These are phyloP conservation scores for Cubamyces lactineus DNA, from an alignment of 768 basidiomycete genomes.

Conservation along the genomic window DNA sequence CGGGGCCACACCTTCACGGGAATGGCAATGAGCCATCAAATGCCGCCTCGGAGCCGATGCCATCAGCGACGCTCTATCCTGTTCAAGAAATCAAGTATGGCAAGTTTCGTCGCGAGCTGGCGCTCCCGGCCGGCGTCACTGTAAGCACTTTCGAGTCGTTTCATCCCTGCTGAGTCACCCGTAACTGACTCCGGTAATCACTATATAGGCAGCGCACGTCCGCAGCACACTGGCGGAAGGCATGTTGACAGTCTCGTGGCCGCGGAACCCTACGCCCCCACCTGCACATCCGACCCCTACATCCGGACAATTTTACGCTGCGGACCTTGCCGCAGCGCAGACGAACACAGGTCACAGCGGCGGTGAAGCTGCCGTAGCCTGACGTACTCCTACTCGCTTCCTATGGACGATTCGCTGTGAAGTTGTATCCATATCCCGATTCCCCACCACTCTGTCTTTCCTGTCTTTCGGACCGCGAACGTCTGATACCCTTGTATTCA, in stretches of 20 bases:
- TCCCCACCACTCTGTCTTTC: not conserved
- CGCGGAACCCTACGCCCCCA: slow-evolving; percentile 27
- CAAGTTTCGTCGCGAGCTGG: slow-evolving; percentile 40
- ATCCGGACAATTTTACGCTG: not conserved
- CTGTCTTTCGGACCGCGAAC: too few relatives aligned
- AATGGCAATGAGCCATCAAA: not conserved
- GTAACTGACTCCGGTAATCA: slow-evolving; percentile 3
- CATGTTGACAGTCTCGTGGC: slow-evolving; percentile 45
- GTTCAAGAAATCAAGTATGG: slow-evolving; percentile 46
- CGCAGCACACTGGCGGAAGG: slow-evolving; percentile 45
- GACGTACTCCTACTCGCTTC: not conserved
- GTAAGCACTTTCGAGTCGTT: slow-evolving; percentile 28
- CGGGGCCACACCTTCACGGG: slow-evolving; percentile 24
- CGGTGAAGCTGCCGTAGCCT: not conserved
- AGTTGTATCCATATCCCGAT: not conserved
- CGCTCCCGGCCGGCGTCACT: slow-evolving; percentile 42
- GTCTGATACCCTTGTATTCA: too few relatives aligned
- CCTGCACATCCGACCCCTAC: not conserved
- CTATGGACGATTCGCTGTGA: not conserved
- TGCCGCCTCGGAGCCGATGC: slow-evolving; percentile 8
- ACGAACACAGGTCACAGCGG: not conserved
- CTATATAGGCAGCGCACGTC: slow-evolving; percentile 39
- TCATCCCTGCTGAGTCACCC: not conserved
- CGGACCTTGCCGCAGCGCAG: not conserved
- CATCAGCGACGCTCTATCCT: slow-evolving; percentile 29